Percentiles rank a stretch among this genome's conserved stretches.
phyloP scores from a whole-genome alignment of 441 rosid species.

The Metrosideros polymorpha region DNA sequence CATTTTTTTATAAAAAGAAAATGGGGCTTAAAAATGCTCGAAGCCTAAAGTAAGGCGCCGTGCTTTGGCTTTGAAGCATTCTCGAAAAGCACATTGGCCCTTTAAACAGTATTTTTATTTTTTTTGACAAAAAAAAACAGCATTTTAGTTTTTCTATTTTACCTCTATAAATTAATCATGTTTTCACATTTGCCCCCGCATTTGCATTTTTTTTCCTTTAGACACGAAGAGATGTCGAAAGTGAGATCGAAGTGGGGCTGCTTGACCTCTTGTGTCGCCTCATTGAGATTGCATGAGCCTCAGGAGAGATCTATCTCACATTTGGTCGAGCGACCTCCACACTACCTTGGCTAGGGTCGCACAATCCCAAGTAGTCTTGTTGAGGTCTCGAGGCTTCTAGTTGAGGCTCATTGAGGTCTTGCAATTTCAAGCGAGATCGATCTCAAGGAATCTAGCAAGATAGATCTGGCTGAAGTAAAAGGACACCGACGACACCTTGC shows the following conservation, averaged over 20 bases:
- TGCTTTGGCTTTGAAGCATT: background rate
- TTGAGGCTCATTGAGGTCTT: rapidly evolving
- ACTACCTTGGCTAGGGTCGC: no score
- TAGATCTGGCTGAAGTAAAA: background rate
- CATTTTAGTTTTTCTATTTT: background rate
- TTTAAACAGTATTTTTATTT: background rate
- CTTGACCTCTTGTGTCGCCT: background rate
- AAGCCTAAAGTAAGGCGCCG: background rate
- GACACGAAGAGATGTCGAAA: no score
- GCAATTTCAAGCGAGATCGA: background rate
- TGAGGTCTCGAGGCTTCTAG: background rate
- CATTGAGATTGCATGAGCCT: rapidly evolving
- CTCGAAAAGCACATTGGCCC: background rate
- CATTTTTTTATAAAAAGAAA: no score
- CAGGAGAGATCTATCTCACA: background rate
- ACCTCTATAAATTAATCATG: background rate
- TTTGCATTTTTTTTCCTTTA: background rate
- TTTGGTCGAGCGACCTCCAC: background rate
- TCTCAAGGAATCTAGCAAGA: background rate
- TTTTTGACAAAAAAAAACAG: no score
- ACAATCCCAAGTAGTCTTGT: no score
- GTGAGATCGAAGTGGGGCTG: no score
- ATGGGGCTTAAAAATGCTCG: no score
- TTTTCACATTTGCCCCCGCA: background rate
- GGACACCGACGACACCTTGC: background rate